Evolutionary conservation across 179 eudicot genomes (phyloP).

Genomic region (Spinacia oleracea): DNA sequence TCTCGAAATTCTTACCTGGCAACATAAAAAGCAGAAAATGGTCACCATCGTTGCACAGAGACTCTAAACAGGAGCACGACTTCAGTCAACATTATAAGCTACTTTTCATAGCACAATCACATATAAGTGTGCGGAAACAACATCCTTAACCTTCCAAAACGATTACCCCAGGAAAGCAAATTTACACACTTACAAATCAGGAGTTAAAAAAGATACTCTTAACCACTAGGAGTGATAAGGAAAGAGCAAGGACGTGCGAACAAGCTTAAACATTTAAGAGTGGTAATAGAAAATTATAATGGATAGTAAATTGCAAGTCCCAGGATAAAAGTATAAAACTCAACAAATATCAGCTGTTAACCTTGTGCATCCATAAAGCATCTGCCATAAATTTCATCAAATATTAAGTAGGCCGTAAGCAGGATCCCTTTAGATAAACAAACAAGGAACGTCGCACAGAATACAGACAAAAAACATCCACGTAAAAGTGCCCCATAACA

Average conservation of each 20-base stretch:
- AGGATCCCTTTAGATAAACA: neutral
- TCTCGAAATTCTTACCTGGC: slow-evolving; percentile 76
- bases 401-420: neutral
- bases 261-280: neutral
- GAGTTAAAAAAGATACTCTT: neutral
- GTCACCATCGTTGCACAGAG: slow-evolving; percentile 12
- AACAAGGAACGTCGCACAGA: neutral
- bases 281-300: neutral
- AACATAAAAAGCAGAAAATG: slow-evolving; percentile 17
- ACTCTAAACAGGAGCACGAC: neutral
- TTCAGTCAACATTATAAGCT: neutral
- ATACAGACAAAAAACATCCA: neutral
- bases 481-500: neutral
- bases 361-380: neutral
- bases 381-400: neutral
- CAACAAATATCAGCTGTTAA: no score
- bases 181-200: neutral
- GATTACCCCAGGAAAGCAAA: neutral
- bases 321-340: neutral
- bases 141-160: neutral
- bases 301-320: neutral
- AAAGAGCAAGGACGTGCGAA: neutral
- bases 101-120: neutral
- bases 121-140: neutral
- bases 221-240: neutral